A percentile compares a stretch with the other conserved stretches of the same genome.
Conservation (phyloP, 768 basidiomycete genomes). For the Agaricus sinodeliciosus region DNA sequence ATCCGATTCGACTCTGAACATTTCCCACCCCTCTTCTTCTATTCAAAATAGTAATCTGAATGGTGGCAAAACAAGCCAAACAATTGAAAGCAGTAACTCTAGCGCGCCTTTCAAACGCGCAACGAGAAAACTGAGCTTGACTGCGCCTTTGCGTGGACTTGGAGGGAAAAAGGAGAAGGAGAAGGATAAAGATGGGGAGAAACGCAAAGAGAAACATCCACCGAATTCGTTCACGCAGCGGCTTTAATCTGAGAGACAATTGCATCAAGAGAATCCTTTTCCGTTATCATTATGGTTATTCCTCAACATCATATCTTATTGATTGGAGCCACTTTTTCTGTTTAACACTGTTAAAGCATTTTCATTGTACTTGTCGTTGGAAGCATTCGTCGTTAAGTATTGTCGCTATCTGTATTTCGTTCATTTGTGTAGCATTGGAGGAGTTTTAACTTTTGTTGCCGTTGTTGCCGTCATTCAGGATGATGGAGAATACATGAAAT, state of each 20-base stretch:
- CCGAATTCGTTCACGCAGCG: slow-evolving; percentile 15
- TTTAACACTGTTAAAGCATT: not conserved
- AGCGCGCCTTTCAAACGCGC: slow-evolving; percentile 30
- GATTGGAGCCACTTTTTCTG: not conserved
- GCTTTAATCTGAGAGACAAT: not conserved
- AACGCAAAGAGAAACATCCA: slow-evolving; percentile 16
- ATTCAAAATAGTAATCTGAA: slow-evolving; percentile 18
- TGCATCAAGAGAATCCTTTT: not conserved
- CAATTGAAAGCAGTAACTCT: not conserved
- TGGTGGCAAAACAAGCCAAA: slow-evolving; percentile 15
- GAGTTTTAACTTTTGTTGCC: not conserved
- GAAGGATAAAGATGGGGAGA: slow-evolving; percentile 35
- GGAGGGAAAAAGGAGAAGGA: slow-evolving; percentile 48
- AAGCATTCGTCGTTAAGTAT: not conserved
- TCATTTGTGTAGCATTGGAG: not conserved
- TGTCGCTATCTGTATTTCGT: not conserved
- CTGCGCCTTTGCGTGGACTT: slow-evolving; percentile 53
- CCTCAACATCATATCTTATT: not conserved
- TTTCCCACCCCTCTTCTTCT: slow-evolving; percentile 14
- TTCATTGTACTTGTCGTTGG: not conserved
- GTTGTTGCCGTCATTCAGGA: not conserved
- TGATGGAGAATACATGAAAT: not conserved
- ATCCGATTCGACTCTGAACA: slow-evolving; percentile 9
- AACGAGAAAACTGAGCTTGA: slow-evolving; percentile 64
- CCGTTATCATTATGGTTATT: slow-evolving; percentile 8